Conservation (phyloP, 345 rosid genomes). For the Sapria himalayana region DNA sequence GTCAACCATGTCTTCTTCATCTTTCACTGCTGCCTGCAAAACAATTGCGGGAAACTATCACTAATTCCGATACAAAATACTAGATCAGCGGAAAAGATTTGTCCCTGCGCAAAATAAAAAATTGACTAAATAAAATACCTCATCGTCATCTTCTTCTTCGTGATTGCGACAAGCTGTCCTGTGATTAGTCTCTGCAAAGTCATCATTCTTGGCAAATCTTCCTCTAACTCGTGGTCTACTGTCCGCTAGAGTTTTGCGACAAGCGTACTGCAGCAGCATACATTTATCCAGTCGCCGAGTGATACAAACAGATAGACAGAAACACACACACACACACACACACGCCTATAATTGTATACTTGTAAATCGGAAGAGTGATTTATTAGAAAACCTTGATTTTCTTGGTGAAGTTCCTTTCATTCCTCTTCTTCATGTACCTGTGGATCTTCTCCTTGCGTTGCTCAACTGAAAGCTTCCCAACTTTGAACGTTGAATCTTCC, state of each 20-base stretch:
- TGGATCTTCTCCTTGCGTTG: slow-evolving; percentile 87
- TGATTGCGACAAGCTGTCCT: slow-evolving; percentile 30
- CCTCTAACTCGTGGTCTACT: slow-evolving; percentile 88
- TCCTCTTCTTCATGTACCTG: slow-evolving; percentile 85
- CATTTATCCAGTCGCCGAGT: not conserved
- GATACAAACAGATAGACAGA: not conserved
- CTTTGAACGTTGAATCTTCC: slow-evolving; percentile 52
- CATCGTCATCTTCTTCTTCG: slow-evolving; percentile 58
- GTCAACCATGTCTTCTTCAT: slow-evolving; percentile 53
- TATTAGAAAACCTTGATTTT: slow-evolving; percentile 71
- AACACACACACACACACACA: too few species aligned
- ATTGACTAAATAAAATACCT: slow-evolving; percentile 13
- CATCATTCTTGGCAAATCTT: slow-evolving; percentile 85
- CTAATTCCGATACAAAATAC: not conserved
- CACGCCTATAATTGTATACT: too few species aligned
- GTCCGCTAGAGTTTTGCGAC: slow-evolving; percentile 83
- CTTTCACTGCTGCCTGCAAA: slow-evolving; percentile 42
- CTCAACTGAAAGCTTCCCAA: slow-evolving; percentile 60
- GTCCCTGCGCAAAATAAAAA: not conserved
- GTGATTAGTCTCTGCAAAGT: slow-evolving; percentile 33
- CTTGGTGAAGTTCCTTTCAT: slow-evolving; percentile 87
- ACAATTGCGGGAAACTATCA: too few species aligned
- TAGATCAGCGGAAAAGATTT: not conserved
- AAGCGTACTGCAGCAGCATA: slow-evolving; percentile 71
- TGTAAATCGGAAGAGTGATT: too few species aligned